Evolutionary conservation across 2,329 filamentous ascomycete species (phyloP), one percentile per base, ranked within the genome.

Genomic region (Phyllachora maydis): DNA sequence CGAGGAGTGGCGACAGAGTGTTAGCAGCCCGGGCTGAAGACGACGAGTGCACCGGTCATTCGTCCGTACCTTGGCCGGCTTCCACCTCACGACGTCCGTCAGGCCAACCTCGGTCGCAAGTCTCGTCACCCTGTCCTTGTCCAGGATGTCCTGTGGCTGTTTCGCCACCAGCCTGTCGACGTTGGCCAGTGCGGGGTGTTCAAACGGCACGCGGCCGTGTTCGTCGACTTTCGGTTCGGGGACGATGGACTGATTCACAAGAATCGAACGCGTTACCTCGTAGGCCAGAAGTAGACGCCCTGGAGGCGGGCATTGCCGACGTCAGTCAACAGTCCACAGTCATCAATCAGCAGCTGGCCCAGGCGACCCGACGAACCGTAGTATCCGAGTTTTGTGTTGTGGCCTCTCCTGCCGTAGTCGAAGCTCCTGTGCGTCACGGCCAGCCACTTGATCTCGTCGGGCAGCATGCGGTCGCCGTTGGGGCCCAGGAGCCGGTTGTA

Each of bases 341-440:
- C 19, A 20, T 20, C 19, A 20, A 20, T 9, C 19, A 6, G 9
- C 9, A 20, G 6, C n/a, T 11, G 8, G 19, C 19, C 2, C 30
- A 22, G 2, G 30, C 23, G n/a, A 30, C 31, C 7, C 14, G 13
- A 37, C 51, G 22, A 63, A 90, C 81, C 85, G 25, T 91, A 55
- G 41, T 78, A 82, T n/a, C 82, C 78, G 47, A 98, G 55, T 31
- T 79, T 67, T 40, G 93, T 85, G 46, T 98, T 98, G 53, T 85
- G 92, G 1, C 85, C 85, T 56, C 83, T 72, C 40, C 81, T 62
- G 24, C 83, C 88, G 42, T 95, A 82, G 44, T 98, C 85, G 42
- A 92, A 95, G 50, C 82, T 93, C 65, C 95, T 95, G 49, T 95
- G 88, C 34, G 88, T 98, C 26, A 98, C 67, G 15, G 83, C 83